A percentile compares a stretch with the other conserved stretches of the same genome.
phyloP scores from a whole-genome alignment of 139 green algal species.

The Tetraselmis striata region DNA sequence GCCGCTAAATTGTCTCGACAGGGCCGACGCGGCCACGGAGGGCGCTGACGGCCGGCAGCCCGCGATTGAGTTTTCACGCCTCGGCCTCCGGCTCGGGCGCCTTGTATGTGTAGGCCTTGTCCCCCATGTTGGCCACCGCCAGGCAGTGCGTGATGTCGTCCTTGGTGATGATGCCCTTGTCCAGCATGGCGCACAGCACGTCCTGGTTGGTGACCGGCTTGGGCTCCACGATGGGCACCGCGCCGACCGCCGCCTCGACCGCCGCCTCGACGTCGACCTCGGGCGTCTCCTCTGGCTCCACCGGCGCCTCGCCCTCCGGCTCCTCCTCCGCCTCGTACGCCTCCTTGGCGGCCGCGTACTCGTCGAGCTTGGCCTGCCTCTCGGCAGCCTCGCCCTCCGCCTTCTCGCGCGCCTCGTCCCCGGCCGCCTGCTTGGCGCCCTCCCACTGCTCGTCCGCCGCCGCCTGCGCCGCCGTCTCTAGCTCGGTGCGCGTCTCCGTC shows the following conservation, averaged over 20 bases:
- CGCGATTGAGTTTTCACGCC: too few relatives aligned
- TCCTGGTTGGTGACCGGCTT: slow-evolving; percentile 41
- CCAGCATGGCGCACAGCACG: slow-evolving; percentile 42
- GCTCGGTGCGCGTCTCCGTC: not conserved
- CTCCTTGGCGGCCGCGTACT: slow-evolving; percentile 22
- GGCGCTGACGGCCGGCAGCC: too few relatives aligned
- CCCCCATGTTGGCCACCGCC: slow-evolving; percentile 28
- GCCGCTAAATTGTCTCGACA: too few relatives aligned
- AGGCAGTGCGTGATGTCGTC: slow-evolving; percentile 41
- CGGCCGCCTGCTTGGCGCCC: slow-evolving; percentile 20
- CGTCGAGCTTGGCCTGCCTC: slow-evolving; percentile 30
- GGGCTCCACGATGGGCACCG: slow-evolving; percentile 29
- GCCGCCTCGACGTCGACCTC: slow-evolving; percentile 44
- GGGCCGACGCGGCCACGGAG: too few relatives aligned
- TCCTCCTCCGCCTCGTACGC: not conserved
- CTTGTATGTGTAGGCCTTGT: slow-evolving; percentile 21
- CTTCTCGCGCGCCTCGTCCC: slow-evolving; percentile 23
- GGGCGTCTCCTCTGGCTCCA: slow-evolving; percentile 7
- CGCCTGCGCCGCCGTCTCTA: slow-evolving; percentile 4
- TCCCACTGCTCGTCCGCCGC: slow-evolving; percentile 35
- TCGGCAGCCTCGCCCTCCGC: slow-evolving; percentile 31
- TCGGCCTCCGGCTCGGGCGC: not conserved
- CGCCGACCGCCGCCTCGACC: slow-evolving; percentile 34
- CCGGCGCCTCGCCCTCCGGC: not conserved
- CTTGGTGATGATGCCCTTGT: slow-evolving; percentile 40